Percentiles rank a stretch among this genome's conserved stretches.
phyloP scores from a whole-genome alignment of 169 alveolate genomes.

The Eimeria zaria region DNA sequence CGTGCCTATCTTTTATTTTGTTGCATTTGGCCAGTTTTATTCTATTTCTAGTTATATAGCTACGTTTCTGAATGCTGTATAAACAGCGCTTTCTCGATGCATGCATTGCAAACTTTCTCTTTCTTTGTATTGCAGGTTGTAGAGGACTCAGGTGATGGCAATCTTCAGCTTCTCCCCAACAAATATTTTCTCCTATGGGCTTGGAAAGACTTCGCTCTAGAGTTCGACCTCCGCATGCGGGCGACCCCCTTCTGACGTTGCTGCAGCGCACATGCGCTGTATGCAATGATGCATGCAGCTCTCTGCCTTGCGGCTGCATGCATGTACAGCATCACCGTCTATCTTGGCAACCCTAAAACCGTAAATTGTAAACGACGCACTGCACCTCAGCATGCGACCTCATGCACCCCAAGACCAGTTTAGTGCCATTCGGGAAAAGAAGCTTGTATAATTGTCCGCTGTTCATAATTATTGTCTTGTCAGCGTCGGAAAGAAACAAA shows the following conservation, averaged over 20 bases:
- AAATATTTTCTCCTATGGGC: slow-evolving; percentile 55
- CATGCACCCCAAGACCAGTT: background rate
- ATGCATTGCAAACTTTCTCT: background rate
- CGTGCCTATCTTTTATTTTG: background rate
- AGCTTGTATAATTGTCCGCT: background rate
- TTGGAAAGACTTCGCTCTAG: slow-evolving; percentile 42
- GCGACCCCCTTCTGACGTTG: slow-evolving; percentile 14
- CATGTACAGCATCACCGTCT: background rate
- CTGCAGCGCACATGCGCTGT: background rate
- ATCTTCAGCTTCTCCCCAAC: slow-evolving; percentile 45
- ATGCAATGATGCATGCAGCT: background rate
- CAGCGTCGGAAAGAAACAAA: background rate
- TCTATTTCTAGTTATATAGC: background rate
- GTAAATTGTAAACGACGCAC: background rate
- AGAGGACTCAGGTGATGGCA: background rate
- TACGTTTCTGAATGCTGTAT: background rate
- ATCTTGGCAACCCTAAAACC: background rate
- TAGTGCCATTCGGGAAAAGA: background rate
- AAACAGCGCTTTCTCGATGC: background rate
- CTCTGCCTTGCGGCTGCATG: background rate
- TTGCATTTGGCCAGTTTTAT: background rate
- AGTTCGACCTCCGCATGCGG: slow-evolving; percentile 49
- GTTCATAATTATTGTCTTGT: background rate
- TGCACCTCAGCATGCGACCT: background rate
- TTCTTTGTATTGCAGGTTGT: background rate